Conservation (phyloP, 495 filamentous ascomycete species). For the Talaromyces liani region DNA sequence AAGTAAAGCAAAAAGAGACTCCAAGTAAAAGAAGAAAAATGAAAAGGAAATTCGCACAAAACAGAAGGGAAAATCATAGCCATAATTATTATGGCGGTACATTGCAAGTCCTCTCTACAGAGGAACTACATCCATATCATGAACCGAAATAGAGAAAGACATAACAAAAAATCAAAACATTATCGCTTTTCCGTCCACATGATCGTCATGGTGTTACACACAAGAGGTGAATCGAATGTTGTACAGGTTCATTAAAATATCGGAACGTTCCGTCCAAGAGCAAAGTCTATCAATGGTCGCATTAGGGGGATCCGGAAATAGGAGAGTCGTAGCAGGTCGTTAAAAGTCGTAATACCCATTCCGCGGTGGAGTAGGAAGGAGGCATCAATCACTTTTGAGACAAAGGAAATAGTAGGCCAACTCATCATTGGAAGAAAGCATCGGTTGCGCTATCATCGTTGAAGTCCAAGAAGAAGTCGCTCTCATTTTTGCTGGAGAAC, state of each 20-base stretch:
- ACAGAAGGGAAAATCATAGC: neutral
- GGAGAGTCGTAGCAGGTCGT: neutral
- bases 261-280: neutral
- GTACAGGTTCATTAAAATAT: slow-evolving; percentile 7
- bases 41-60: neutral
- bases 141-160: neutral
- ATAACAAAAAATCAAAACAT: neutral
- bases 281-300: slow-evolving; percentile 8
- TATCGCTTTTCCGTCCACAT: neutral
- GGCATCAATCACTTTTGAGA: neutral
- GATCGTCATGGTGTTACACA: neutral
- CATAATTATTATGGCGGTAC: neutral
- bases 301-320: neutral
- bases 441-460: slow-evolving; percentile 19
- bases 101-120: neutral
- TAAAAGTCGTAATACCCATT: neutral
- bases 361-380: neutral
- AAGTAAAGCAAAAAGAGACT: neutral
- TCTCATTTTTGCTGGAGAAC: slow-evolving; percentile 32
- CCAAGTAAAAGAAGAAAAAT: neutral
- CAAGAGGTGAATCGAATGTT: slow-evolving; percentile 9
- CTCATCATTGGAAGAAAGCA: slow-evolving; percentile 6
- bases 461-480: slow-evolving; percentile 33
- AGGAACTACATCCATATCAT: neutral
- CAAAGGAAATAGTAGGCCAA: neutral